These are phyloP conservation scores for Solanum clarkiae DNA, from an alignment of 257 asterid species.

Conservation along the genomic window DNA sequence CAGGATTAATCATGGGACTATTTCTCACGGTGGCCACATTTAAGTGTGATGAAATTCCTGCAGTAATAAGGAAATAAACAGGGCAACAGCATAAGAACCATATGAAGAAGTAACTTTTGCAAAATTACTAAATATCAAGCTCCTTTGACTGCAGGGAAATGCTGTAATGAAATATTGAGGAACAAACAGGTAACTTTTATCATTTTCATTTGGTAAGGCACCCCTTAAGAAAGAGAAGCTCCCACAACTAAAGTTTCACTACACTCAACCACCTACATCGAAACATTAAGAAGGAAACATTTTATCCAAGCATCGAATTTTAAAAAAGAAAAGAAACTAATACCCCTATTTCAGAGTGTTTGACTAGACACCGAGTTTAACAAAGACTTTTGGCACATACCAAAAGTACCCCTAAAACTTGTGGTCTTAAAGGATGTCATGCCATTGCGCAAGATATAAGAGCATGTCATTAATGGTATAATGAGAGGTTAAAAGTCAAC, in stretches of 20 bases:
- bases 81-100: not conserved
- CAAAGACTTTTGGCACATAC: not conserved
- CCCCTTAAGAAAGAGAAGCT: not conserved
- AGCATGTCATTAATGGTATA: not conserved
- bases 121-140: not conserved
- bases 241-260: not conserved
- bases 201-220: not conserved
- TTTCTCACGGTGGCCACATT: slow-evolving; percentile 21
- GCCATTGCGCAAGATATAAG: not conserved
- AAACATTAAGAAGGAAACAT: not conserved
- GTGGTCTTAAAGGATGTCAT: not conserved
- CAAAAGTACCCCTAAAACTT: not conserved
- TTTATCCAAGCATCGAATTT: not conserved
- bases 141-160: not conserved
- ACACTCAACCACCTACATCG: not conserved
- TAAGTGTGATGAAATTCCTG: slow-evolving; percentile 4
- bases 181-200: not conserved
- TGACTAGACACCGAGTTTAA: not conserved
- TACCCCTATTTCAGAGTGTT: not conserved
- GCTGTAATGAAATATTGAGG: not conserved
- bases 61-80: not conserved
- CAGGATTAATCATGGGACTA: slow-evolving; percentile 28
- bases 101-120: not conserved
- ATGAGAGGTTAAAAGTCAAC: not conserved
- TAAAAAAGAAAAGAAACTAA: not conserved